phyloP scores from a whole-genome alignment of 2,329 filamentous ascomycete genomes.

The Ophiostoma sp. region DNA sequence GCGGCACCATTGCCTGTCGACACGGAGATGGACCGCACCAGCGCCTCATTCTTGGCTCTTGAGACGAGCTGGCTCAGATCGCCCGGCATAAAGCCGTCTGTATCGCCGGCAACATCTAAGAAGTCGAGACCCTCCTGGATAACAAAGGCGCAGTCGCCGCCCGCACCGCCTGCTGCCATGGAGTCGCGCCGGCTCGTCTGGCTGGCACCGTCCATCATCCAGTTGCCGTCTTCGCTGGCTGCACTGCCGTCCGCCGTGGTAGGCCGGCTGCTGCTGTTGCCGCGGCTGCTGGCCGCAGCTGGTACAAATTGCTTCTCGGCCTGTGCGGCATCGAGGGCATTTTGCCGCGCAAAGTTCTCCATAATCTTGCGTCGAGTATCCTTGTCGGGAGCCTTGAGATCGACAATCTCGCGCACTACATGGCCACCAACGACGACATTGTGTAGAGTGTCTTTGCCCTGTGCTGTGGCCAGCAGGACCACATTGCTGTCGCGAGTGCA shows the following conservation, averaged over 20 bases:
- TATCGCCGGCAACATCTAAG: constrained; percentile 85
- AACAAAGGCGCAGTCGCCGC: constrained; percentile 56
- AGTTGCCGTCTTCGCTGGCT: constrained; percentile 52
- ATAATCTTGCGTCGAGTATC: constrained; percentile 78
- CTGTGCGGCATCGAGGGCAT: constrained; percentile 38
- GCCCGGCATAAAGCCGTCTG: constrained; percentile 96
- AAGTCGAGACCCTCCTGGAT: constrained; percentile 78
- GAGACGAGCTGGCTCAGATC: constrained; percentile 82
- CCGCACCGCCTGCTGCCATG: constrained; percentile 32
- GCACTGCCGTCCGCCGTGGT: constrained; percentile 52
- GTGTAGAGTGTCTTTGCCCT: constrained; percentile 88
- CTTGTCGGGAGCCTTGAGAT: constrained; percentile 86
- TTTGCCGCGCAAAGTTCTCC: constrained; percentile 65
- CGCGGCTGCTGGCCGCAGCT: background rate
- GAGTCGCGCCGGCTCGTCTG: constrained; percentile 40
- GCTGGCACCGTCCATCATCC: constrained; percentile 75
- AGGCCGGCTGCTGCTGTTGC: constrained; percentile 44
- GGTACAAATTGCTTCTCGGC: constrained; percentile 35
- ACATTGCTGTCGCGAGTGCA: constrained; percentile 75
- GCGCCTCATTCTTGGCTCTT: constrained; percentile 82
- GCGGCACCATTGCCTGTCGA: constrained; percentile 38
- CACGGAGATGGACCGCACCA: constrained; percentile 72
- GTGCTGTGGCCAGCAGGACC: constrained; percentile 82
- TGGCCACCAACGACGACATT: constrained; percentile 87
- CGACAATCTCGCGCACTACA: constrained; percentile 84